These are phyloP conservation scores for Hypoxylon sp. DNA, from an alignment of 2,329 filamentous ascomycete species.

Conservation along the genomic window DNA sequence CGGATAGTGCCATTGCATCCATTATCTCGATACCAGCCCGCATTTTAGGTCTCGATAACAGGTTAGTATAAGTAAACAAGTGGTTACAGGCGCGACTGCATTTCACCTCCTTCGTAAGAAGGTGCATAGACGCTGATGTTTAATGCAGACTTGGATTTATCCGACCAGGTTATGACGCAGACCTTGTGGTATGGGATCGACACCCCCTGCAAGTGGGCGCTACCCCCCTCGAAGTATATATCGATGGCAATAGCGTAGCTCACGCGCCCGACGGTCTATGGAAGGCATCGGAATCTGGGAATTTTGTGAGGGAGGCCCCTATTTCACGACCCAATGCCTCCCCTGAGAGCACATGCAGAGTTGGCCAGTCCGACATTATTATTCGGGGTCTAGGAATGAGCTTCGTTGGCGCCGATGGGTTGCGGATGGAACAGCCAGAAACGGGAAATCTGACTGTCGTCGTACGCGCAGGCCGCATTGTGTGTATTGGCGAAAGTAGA, in stretches of 20 bases:
- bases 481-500: conserved; percentile 35
- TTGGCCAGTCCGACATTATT: conserved; percentile 37
- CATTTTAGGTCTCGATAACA: conserved; percentile 40
- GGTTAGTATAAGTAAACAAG: conserved; percentile 15
- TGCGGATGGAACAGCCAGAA: conserved; percentile 28
- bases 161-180: conserved; percentile 39
- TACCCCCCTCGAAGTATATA: conserved; percentile 42
- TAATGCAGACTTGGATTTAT: conserved; percentile 36
- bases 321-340: conserved; percentile 16
- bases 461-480: conserved; percentile 33
- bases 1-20: conserved; percentile 32
- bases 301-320: conserved; percentile 24
- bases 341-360: conserved; percentile 24
- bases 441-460: conserved; percentile 37
- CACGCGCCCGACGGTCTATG: conserved; percentile 37
- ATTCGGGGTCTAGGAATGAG: conserved; percentile 33
- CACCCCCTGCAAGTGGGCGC: conserved; percentile 40
- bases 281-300: conserved; percentile 20
- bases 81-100: background rate
- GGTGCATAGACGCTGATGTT: background rate
- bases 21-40: conserved; percentile 37
- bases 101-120: background rate
- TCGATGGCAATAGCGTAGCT: conserved; percentile 37
- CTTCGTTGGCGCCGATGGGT: conserved; percentile 32
- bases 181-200: conserved; percentile 42